A percentile compares a stretch with the other conserved stretches of the same genome.
Conservation (phyloP, 2,329 filamentous ascomycete species). For the Epichloe uncinata region DNA sequence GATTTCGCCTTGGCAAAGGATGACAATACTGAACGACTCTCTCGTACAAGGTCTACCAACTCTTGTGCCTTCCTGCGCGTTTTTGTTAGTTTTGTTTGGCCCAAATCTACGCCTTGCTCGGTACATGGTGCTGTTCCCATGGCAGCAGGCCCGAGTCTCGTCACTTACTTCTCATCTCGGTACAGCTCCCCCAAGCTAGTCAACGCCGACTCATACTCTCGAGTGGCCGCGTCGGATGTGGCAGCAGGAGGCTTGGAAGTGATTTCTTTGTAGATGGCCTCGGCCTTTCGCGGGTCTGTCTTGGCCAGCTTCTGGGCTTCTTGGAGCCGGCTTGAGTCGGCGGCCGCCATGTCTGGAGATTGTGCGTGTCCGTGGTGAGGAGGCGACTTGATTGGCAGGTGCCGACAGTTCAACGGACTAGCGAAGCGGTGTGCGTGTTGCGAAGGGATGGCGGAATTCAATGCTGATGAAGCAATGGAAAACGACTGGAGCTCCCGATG, state of each 20-base stretch:
- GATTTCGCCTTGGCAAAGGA: slow-evolving; percentile 99
- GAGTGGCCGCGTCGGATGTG: slow-evolving; percentile 70
- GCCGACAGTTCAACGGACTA: neutral
- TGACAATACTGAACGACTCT: slow-evolving; percentile 80
- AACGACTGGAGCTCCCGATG: neutral
- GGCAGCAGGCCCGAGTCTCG: neutral
- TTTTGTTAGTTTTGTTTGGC: neutral
- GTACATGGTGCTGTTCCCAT: neutral
- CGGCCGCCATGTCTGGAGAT: slow-evolving; percentile 36
- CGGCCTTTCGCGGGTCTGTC: slow-evolving; percentile 70
- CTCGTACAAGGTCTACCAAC: slow-evolving; percentile 78
- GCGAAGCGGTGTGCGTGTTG: neutral
- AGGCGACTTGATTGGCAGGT: neutral
- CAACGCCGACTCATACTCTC: slow-evolving; percentile 83
- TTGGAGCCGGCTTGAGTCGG: slow-evolving; percentile 55
- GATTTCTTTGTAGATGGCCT: slow-evolving; percentile 79
- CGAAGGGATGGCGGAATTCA: neutral
- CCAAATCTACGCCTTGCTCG: neutral
- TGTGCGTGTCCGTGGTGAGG: neutral
- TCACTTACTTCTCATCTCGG: slow-evolving; percentile 65
- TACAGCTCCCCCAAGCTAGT: slow-evolving; percentile 87
- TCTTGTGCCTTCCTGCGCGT: slow-evolving; percentile 57
- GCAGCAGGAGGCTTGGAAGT: slow-evolving; percentile 72
- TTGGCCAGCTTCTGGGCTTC: slow-evolving; percentile 79
- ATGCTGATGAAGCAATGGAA: neutral